A percentile compares a stretch with the other conserved stretches of the same genome.
Conservation (phyloP, 495 filamentous ascomycete species). For the Penicillium mononematosum region DNA sequence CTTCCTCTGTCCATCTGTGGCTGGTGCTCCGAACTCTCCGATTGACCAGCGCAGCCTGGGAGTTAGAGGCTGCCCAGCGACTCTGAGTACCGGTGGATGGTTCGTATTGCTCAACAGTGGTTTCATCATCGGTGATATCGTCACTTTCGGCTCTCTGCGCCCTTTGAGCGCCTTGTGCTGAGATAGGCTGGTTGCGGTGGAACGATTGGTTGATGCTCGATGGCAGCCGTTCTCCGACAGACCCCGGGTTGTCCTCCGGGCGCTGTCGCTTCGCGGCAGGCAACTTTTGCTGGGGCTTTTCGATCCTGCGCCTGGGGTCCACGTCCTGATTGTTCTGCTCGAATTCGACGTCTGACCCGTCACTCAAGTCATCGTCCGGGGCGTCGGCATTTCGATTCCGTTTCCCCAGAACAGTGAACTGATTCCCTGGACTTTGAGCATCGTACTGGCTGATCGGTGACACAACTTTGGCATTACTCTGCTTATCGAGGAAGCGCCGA, state of each 20-base stretch:
- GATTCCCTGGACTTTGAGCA: background rate
- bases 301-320: background rate
- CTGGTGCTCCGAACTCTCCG: background rate
- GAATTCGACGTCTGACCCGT: background rate
- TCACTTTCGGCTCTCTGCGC: background rate
- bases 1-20: background rate
- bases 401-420: background rate
- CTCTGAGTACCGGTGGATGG: background rate
- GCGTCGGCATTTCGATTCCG: background rate
- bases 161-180: background rate
- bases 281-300: background rate
- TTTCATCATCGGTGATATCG: background rate
- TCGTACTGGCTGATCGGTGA: constrained; percentile 5
- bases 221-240: background rate
- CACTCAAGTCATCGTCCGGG: background rate
- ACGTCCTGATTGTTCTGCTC: background rate
- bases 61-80: background rate
- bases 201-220: too few species aligned
- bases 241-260: background rate
- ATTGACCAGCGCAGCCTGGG: background rate
- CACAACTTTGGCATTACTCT: background rate
- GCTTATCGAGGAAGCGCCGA: constrained; percentile 5
- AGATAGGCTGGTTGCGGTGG: background rate
- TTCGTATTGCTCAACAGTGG: background rate
- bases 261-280: constrained; percentile 6